Base-by-base conservation (phyloP, 1,284 basidiomycete genomes). In the Microbotryum scabiosae region DNA sequence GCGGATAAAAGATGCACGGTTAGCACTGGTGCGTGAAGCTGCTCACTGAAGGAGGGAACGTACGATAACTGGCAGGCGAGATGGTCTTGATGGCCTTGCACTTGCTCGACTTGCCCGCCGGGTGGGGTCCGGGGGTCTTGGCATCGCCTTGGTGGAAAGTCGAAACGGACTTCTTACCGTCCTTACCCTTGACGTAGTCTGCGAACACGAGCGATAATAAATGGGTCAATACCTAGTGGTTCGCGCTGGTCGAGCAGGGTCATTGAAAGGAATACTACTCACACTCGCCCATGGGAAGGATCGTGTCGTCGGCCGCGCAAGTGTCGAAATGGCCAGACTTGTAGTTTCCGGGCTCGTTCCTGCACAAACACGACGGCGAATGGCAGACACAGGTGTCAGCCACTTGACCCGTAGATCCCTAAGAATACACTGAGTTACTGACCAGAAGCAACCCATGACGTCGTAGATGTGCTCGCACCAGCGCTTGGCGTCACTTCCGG, bases 271-370 rank as follows among this genome's bases (percentile, higher is more conserved):
- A 25, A 14, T 43, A 26, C 30, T 43, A 26, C 30, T 43, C 52
- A 69, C 84, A 82, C 69, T 75, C 79, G 57, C 82, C 83, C 81
- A 83, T 84, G 2, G 83, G 82, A 23, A 72, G 64, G 76, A 79
- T 79, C 49, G 78, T 72, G 56, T 81, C 76, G 16, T 75, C 80
- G 4, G 77, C 74, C 20, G 59, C 46, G 72, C 82, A 84, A 51
- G 79, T 77, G 66, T 83, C 82, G 69, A 79, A 83, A 4, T 73
- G 69, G 30, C 78, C 78, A 0, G 75, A 54, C 56, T 76, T 71
- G 67, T 84, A 84, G 76, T 82, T 82, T 21, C 79, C 82, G 10
- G 82, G 75, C 65, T 71, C 70, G 69, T 75, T 75, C 81, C 80
- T 82, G 67, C 72, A 76, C 56, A 41, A 12, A 16, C 1, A 18